Evolutionary conservation across 148 eudicot species (phyloP).

Genomic region (Chenopodium formosanum): DNA sequence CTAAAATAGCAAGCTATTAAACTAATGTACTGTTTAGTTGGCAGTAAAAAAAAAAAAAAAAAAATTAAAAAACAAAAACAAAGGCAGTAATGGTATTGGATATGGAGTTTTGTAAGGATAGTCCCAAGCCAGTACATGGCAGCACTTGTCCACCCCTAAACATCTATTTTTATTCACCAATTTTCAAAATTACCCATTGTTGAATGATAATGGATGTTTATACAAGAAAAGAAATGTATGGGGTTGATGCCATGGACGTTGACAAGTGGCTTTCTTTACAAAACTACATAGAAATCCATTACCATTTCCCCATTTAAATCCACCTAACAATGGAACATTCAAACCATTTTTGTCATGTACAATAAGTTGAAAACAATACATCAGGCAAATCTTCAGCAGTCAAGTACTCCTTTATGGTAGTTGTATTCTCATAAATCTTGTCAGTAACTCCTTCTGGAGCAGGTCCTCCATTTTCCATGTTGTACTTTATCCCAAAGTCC

Average conservation of each 20-base stretch:
- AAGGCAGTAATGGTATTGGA: not conserved
- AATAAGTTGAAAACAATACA: constrained; percentile 41
- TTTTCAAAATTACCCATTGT: not conserved
- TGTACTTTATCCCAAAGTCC: constrained; percentile 98
- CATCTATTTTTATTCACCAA: not conserved
- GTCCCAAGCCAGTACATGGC: not conserved
- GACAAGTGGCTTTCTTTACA: not conserved
- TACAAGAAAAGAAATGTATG: not conserved
- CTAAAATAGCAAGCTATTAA: constrained; percentile 1
- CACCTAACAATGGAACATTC: not conserved
- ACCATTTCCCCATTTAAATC: not conserved
- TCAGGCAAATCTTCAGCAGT: constrained; percentile 86
- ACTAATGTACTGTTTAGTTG: not conserved
- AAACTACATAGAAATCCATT: not conserved
- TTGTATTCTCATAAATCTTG: constrained; percentile 84
- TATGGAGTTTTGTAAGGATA: not conserved
- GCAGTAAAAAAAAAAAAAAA: not conserved
- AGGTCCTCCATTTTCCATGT: constrained; percentile 99
- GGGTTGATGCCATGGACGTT: not conserved
- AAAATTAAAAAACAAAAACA: too few species aligned
- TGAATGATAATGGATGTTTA: not conserved
- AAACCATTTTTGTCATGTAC: not conserved
- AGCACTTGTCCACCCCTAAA: not conserved
- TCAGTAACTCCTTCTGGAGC: constrained; percentile 94
- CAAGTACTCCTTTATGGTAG: constrained; percentile 86